Evolutionary conservation across 257 asterid species (phyloP), one percentile per base, ranked within the genome.

Genomic region (Ocimum tenuiflorum): DNA sequence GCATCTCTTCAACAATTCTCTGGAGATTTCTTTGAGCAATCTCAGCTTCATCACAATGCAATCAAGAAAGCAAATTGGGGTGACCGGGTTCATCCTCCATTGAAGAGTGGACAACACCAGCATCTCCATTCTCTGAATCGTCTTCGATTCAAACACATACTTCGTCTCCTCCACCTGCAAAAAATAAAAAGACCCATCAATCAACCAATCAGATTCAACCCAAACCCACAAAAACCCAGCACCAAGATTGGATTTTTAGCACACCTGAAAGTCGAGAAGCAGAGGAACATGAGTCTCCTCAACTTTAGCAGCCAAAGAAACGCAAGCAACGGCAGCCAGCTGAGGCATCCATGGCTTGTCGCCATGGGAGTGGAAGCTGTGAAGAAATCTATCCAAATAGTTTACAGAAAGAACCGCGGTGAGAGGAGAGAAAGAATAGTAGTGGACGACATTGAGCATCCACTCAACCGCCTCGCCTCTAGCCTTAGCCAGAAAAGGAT

Each of bases 81-180:
- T 86, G 0, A 86, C 85, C n/a, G 91, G 91, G 60, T 84, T 81
- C 91, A 86, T 86, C 86, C 65, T 81, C 94, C 94, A 86, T 42
- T 77, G 7, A 3, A 86, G 80, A 1, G 88, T 78, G 1, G 89
- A 82, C 7, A 86, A 80, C 15, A 84, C 65, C 35, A 86, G 61
- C 15, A 86, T 58, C 88, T 86, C 95, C 95, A 84, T 86, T 73
- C 84, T 84, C 58, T 80, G 89, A 59, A 86, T 78, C 33, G 88
- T 78, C 42, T 82, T 82, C 8, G 95, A 58, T 41, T 86, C 87
- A 24, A 86, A 86, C 42, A 82, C 78, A 43, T 78, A 84, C 68
- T 70, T 69, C 0, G 81, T 61, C 49, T 74, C 82, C 74, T 77
- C 88, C 72, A 80, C 88, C 95, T 86, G 73, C 48, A 65, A 56